phyloP scores from a whole-genome alignment of 2,329 filamentous ascomycete genomes.

The Fusarium mexicanum region DNA sequence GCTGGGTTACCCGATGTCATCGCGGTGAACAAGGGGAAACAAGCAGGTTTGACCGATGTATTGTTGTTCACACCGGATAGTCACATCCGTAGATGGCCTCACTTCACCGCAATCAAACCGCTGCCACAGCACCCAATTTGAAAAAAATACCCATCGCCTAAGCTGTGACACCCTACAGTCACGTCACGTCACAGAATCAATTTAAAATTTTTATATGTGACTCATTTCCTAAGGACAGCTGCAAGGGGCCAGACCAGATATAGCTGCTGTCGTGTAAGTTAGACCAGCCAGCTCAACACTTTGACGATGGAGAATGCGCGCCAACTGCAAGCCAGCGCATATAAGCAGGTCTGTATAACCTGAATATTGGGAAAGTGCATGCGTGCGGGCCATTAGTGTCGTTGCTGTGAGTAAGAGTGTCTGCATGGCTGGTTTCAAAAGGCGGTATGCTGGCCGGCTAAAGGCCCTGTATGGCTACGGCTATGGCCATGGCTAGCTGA shows the following conservation, averaged over 20 bases:
- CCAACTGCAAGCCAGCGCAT: slow-evolving; percentile 27
- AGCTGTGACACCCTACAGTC: neutral
- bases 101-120: slow-evolving; percentile 16
- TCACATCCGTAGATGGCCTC: slow-evolving; percentile 29
- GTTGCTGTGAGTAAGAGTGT: slow-evolving; percentile 15
- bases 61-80: slow-evolving; percentile 7
- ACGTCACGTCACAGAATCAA: slow-evolving; percentile 11
- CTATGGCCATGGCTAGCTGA: neutral
- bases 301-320: slow-evolving; percentile 6
- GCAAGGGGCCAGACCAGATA: slow-evolving; percentile 25
- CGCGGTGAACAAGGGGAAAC: neutral
- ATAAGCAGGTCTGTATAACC: slow-evolving; percentile 5
- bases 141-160: slow-evolving; percentile 1
- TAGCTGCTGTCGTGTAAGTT: slow-evolving; percentile 32
- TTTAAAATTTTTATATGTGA: slow-evolving; percentile 1
- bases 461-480: slow-evolving; percentile 3
- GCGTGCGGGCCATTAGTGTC: neutral
- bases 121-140: neutral
- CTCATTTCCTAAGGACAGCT: slow-evolving; percentile 22
- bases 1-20: neutral
- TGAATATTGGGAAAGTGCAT: slow-evolving; percentile 14
- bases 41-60: slow-evolving; percentile 3
- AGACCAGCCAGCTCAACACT: slow-evolving; percentile 22
- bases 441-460: slow-evolving; percentile 29
- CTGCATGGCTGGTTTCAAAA: slow-evolving; percentile 31